A percentile compares a stretch with the other conserved stretches of the same genome.
Conservation (phyloP, 805 yeast genomes). For the Metschnikowia dekortorum region DNA sequence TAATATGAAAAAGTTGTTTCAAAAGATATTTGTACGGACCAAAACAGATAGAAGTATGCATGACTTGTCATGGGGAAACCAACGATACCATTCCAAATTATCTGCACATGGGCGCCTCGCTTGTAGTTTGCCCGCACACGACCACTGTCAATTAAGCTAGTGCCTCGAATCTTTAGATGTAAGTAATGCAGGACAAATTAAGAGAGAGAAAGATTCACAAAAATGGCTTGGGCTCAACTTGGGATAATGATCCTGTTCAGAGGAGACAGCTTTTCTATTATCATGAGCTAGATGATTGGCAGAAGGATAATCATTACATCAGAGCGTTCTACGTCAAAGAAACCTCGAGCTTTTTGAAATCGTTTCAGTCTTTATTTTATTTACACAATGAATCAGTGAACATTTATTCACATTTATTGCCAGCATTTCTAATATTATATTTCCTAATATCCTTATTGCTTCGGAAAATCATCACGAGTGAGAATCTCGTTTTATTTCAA, state of each 20-base stretch:
- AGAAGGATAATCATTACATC: constrained; percentile 66
- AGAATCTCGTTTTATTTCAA: constrained; percentile 46
- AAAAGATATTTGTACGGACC: too few species aligned
- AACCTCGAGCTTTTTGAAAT: constrained; percentile 43
- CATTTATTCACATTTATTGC: constrained; percentile 62
- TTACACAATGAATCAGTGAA: constrained; percentile 71
- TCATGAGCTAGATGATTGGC: constrained; percentile 69
- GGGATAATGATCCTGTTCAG: background rate
- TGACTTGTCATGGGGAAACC: too few species aligned
- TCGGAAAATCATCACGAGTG: constrained; percentile 23
- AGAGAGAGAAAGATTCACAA: background rate
- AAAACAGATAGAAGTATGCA: too few species aligned
- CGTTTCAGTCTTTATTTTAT: constrained; percentile 47
- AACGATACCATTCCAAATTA: too few species aligned
- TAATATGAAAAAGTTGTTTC: too few species aligned
- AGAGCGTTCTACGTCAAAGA: constrained; percentile 59
- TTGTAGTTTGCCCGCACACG: background rate
- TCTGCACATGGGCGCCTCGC: too few species aligned
- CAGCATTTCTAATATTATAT: constrained; percentile 23
- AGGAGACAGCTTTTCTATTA: constrained; percentile 24
- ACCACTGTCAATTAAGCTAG: background rate
- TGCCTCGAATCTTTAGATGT: background rate
- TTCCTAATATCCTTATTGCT: background rate
- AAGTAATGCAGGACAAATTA: background rate
- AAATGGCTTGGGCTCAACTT: background rate